Evolutionary conservation across 148 eudicot genomes (phyloP).

Genomic region (Mesembryanthemum crystallinum): DNA sequence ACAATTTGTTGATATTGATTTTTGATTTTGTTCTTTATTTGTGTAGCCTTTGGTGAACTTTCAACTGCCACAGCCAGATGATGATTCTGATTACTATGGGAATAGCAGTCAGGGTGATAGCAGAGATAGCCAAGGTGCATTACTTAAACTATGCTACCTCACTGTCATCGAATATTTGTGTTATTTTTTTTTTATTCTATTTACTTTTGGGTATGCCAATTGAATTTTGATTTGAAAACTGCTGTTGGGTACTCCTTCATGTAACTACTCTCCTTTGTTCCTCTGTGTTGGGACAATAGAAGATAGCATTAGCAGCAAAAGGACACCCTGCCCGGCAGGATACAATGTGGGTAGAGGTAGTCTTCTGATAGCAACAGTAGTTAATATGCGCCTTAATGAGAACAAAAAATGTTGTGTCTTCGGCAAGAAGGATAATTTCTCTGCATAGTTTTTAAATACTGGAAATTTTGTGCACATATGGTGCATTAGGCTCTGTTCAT

Average conservation of each 20-base stretch:
- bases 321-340: background rate
- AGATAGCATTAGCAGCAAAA: too few species aligned
- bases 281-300: too few species aligned
- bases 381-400: too few species aligned
- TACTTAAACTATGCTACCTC: background rate
- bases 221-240: background rate
- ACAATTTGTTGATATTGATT: background rate
- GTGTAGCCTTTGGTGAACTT: slow-evolving; percentile 91
- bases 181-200: background rate
- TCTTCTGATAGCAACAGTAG: background rate
- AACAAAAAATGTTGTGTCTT: too few species aligned
- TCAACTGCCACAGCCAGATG: slow-evolving; percentile 72
- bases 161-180: background rate
- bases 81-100: slow-evolving; percentile 78
- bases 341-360: background rate
- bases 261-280: background rate
- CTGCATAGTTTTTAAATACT: background rate
- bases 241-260: background rate
- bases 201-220: background rate
- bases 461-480: too few species aligned
- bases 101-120: slow-evolving; percentile 95
- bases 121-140: slow-evolving; percentile 72
- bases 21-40: slow-evolving; percentile 1
- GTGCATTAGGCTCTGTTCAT: too few species aligned
- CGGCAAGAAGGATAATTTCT: background rate